A percentile compares a stretch with the other conserved stretches of the same genome.
These are phyloP conservation scores for Chrysoporthe puriensis DNA, from an alignment of 2,329 filamentous ascomycete species.

Conservation along the genomic window DNA sequence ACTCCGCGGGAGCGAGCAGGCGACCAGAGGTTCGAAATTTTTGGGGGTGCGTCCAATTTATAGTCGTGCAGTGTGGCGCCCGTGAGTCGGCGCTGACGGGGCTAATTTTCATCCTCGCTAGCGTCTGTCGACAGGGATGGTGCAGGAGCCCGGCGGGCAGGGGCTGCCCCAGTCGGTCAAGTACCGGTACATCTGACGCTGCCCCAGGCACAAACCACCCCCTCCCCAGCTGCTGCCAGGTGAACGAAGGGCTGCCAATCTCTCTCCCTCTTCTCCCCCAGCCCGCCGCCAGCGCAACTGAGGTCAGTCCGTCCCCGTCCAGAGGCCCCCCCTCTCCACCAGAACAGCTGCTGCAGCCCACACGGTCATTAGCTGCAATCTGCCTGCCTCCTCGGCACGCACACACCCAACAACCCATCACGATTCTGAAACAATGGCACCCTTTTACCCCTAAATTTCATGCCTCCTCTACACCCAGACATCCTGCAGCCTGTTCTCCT, in stretches of 20 bases:
- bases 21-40: slow-evolving; percentile 5
- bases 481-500: slow-evolving; percentile 13
- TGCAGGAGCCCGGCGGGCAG: background rate
- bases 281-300: too few species aligned
- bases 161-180: background rate
- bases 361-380: slow-evolving; percentile 1
- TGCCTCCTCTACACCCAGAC: slow-evolving; percentile 18
- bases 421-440: slow-evolving; percentile 28
- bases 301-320: background rate
- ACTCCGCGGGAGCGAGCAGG: slow-evolving; percentile 51
- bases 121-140: slow-evolving; percentile 8
- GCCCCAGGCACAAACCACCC: background rate
- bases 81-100: slow-evolving; percentile 15
- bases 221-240: background rate
- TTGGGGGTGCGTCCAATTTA: slow-evolving; percentile 46
- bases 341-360: background rate
- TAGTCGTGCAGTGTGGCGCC: slow-evolving; percentile 33
- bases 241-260: background rate
- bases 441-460: slow-evolving; percentile 25
- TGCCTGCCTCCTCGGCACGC: background rate
- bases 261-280: background rate
- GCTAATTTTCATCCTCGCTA: slow-evolving; percentile 8
- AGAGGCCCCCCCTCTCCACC: background rate
- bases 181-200: background rate
- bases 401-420: slow-evolving; percentile 14